Evolutionary conservation across 2,329 filamentous ascomycete genomes (phyloP), one percentile per base, ranked within the genome.

Genomic region (Colletotrichum paranaense): DNA sequence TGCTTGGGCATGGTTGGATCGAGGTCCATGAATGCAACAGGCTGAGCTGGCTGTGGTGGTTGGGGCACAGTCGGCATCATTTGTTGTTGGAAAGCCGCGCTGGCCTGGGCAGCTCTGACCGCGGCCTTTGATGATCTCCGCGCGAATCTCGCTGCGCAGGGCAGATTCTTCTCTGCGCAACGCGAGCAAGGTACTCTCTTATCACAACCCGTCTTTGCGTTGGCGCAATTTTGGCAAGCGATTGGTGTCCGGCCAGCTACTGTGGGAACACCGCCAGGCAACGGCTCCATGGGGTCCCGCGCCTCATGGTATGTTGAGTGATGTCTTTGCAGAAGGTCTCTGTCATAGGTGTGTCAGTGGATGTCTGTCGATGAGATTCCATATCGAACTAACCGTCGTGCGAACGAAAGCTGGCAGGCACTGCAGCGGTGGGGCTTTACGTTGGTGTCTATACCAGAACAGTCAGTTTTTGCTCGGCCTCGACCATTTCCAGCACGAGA

Each of bases 341-440:
- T 86, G 75, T 77, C 38, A 53, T 16, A 49, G 71, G 73, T 79
- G 30, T 76, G 74, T 66, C 59, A 72, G 74, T 58, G 75, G 68
- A 38, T 75, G 19, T 55, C 26, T 7, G n/a, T 4, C 62, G 4
- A 22, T 19, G 14, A 4, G 5, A 16, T 7, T 24, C 11, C 14
- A 30, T 38, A 16, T 8, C 9, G 26, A 38, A 76, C 81, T 75
- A 80, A 86, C 87, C 85, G 86, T 80, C 87, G 79, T 30, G 86
- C 83, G 78, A 88, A 89, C 3, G 84, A 86, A 5, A 89, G 80
- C 59, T 86, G 83, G 75, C 88, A 89, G 46, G 82, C 80, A 67
- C 80, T 81, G 75, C 88, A 89, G 52, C 84, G 82, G 76, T 88
- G 84, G 12, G 87, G 87, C 77, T 89, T 89, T 55, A 89, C 86